Conservation (phyloP, 495 filamentous ascomycete species). For the Penicillium bialowiezense region DNA sequence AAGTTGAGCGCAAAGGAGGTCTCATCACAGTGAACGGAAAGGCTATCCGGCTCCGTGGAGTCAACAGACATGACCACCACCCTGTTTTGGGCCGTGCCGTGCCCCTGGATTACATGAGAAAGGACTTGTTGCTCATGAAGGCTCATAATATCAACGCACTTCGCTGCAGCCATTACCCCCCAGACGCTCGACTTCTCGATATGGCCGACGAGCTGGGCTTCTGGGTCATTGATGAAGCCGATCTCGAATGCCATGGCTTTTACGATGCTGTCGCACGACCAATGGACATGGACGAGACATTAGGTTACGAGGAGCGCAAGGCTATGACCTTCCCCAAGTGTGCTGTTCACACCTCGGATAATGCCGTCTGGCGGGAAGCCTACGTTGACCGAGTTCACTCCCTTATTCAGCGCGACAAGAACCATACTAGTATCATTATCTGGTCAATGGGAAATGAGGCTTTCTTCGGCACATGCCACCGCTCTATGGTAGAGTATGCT, state of each 20-base stretch:
- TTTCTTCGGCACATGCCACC: constrained; percentile 63
- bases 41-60: constrained; percentile 55
- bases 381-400: constrained; percentile 65
- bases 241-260: constrained; percentile 70
- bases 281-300: constrained; percentile 43
- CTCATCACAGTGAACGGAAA: constrained; percentile 58
- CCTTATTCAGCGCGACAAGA: constrained; percentile 63
- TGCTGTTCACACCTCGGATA: constrained; percentile 61
- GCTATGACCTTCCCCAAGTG: constrained; percentile 44
- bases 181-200: constrained; percentile 55
- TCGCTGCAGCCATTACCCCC: constrained; percentile 61
- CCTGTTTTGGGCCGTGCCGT: constrained; percentile 57
- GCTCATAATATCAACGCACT: constrained; percentile 64
- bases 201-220: constrained; percentile 66
- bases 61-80: constrained; percentile 65
- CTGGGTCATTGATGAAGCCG: constrained; percentile 69
- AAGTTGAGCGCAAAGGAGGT: constrained; percentile 55
- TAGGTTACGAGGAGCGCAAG: constrained; percentile 53
- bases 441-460: constrained; percentile 72
- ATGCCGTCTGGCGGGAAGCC: constrained; percentile 58
- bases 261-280: constrained; percentile 46
- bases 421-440: constrained; percentile 63
- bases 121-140: constrained; percentile 66
- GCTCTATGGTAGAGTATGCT: constrained; percentile 61
- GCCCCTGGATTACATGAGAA: constrained; percentile 51